Percentiles rank a stretch among this genome's conserved stretches.
Evolutionary conservation across 1,139 yeast species (phyloP).

Genomic region (Saccharomyces pastorianus): DNA sequence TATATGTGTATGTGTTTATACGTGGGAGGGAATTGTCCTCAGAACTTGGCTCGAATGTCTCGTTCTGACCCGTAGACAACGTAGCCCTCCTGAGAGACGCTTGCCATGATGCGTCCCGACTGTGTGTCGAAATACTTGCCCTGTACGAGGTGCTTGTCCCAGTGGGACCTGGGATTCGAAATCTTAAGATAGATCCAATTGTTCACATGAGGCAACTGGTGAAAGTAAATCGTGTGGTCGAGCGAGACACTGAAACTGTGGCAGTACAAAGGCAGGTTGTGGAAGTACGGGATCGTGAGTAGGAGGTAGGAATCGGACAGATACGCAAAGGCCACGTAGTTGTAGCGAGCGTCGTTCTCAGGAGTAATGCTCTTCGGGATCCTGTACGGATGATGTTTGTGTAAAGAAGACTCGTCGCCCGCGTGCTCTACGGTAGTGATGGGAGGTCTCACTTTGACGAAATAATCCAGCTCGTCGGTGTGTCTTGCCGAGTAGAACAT

Average conservation of each 20-base stretch:
- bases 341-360: slow-evolving; percentile 32
- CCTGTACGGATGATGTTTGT: slow-evolving; percentile 22
- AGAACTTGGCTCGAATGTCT: slow-evolving; percentile 15
- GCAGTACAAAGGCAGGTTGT: slow-evolving; percentile 36
- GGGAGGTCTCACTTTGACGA: slow-evolving; percentile 20
- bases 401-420: slow-evolving; percentile 17
- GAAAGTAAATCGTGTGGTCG: slow-evolving; percentile 65
- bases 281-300: slow-evolving; percentile 41
- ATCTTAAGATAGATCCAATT: slow-evolving; percentile 49
- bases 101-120: slow-evolving; percentile 51
- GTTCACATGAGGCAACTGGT: slow-evolving; percentile 43
- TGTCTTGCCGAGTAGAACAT: slow-evolving; percentile 27
- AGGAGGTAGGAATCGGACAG: slow-evolving; percentile 55
- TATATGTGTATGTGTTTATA: not conserved
- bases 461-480: slow-evolving; percentile 22
- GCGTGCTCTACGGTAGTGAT: slow-evolving; percentile 5
- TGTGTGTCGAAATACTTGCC: slow-evolving; percentile 48
- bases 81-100: slow-evolving; percentile 62
- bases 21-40: not conserved
- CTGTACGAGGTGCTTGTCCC: slow-evolving; percentile 48
- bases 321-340: slow-evolving; percentile 55
- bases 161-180: slow-evolving; percentile 44
- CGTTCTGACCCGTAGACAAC: slow-evolving; percentile 26
- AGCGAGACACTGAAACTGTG: slow-evolving; percentile 49
- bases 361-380: slow-evolving; percentile 19